Percentiles rank a stretch among this genome's conserved stretches.
These are phyloP conservation scores for Neurospora sp. DNA, from an alignment of 495 filamentous ascomycete species.

Conservation along the genomic window DNA sequence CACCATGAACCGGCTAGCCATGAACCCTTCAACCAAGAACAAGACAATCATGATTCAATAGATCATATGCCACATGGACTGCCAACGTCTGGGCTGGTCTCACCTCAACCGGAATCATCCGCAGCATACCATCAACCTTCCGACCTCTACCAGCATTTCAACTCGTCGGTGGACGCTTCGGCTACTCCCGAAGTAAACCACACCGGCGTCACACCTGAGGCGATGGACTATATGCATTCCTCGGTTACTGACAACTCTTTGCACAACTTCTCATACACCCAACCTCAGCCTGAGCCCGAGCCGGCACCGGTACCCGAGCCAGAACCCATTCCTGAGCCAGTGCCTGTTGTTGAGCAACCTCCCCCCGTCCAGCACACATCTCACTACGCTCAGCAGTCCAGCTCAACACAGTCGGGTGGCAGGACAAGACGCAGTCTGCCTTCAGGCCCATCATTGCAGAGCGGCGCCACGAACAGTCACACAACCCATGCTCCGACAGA, in stretches of 20 bases:
- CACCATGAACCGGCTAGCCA: neutral
- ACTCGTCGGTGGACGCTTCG: slow-evolving; percentile 1
- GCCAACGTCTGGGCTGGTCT: slow-evolving; percentile 2
- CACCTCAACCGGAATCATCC: slow-evolving; percentile 8
- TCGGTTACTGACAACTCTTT: slow-evolving; percentile 2
- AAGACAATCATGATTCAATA: neutral
- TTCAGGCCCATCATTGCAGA: neutral
- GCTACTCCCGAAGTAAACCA: slow-evolving; percentile 1
- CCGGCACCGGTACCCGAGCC: neutral
- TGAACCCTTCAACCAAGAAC: neutral
- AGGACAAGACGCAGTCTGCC: slow-evolving; percentile 3
- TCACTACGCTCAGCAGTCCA: neutral
- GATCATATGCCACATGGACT: neutral
- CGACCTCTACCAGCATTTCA: slow-evolving; percentile 13
- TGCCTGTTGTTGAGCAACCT: slow-evolving; percentile 2
- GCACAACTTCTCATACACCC: slow-evolving; percentile 3
- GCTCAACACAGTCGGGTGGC: neutral
- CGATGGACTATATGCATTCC: slow-evolving; percentile 5
- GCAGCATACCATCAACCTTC: slow-evolving; percentile 5
- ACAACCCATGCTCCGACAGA: neutral
- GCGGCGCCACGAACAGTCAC: neutral
- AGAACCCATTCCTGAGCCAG: neutral
- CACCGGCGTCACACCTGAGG: neutral
- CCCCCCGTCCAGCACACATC: neutral
- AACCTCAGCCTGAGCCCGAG: neutral